phyloP scores from a whole-genome alignment of 2,329 filamentous ascomycete species.

The Phyllosticta citribraziliensis region DNA sequence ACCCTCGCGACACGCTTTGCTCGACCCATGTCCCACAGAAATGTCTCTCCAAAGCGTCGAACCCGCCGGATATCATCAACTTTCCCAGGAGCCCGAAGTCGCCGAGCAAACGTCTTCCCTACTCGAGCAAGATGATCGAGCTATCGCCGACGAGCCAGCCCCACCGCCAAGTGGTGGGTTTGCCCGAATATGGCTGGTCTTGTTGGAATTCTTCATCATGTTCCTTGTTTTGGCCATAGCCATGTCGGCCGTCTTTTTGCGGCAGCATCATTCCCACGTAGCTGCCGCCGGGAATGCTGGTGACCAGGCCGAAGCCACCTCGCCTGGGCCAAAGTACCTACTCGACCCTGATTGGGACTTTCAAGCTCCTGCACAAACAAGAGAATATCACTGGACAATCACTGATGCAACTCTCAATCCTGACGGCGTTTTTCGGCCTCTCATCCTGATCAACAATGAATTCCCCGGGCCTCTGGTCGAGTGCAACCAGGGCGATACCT shows the following conservation, averaged over 20 bases:
- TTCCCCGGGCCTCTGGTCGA: conserved; percentile 32
- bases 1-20: neutral
- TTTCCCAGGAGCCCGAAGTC: neutral
- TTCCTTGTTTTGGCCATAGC: neutral
- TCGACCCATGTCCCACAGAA: neutral
- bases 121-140: neutral
- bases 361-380: conserved; percentile 37
- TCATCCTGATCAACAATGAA: conserved; percentile 32
- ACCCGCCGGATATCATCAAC: neutral
- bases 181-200: neutral
- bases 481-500: conserved; percentile 52
- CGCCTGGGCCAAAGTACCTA: conserved; percentile 31
- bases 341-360: conserved; percentile 50
- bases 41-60: neutral
- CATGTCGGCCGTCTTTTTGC: neutral
- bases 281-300: neutral
- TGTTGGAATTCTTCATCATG: conserved; percentile 1
- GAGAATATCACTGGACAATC: conserved; percentile 54
- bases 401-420: conserved; percentile 49
- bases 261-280: neutral
- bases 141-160: neutral
- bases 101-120: neutral
- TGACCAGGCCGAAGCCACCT: neutral
- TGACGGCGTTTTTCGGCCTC: conserved; percentile 39
- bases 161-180: neutral